These are phyloP conservation scores for Heterobasidion occidentale DNA, from an alignment of 1,284 basidiomycete genomes.

Conservation along the genomic window DNA sequence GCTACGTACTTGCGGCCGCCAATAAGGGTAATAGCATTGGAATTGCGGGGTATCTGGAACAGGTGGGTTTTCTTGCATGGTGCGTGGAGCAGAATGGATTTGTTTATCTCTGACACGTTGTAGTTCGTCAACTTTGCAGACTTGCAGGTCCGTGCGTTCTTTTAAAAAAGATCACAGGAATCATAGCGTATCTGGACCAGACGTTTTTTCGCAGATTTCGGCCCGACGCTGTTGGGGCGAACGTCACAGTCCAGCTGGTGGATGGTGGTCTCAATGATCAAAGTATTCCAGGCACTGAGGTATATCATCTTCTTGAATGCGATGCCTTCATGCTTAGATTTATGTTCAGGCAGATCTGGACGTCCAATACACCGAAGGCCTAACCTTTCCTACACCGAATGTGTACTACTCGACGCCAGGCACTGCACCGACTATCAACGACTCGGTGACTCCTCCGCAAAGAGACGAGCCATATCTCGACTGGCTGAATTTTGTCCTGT, in stretches of 20 bases:
- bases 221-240: constrained; percentile 12
- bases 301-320: constrained; percentile 20
- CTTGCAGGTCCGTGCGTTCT: constrained; percentile 6
- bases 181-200: neutral
- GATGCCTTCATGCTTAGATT: constrained; percentile 4
- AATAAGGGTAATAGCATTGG: constrained; percentile 9
- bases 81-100: constrained; percentile 19
- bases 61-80: constrained; percentile 6
- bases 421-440: constrained; percentile 4
- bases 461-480: constrained; percentile 16
- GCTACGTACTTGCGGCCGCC: constrained; percentile 14
- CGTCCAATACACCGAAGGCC: constrained; percentile 5
- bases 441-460: constrained; percentile 19
- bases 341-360: constrained; percentile 1
- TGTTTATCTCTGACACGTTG: constrained; percentile 12
- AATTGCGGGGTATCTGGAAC: constrained; percentile 17
- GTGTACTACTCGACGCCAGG: constrained; percentile 17
- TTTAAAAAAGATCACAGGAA: neutral
- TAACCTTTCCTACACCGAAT: constrained; percentile 1
- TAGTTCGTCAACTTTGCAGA: constrained; percentile 13
- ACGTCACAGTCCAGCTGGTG: constrained; percentile 15
- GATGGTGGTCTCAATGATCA: constrained; percentile 22
- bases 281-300: constrained; percentile 2
- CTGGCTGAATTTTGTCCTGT: constrained; percentile 26
- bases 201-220: constrained; percentile 14